Evolutionary conservation across 2,329 filamentous ascomycete genomes (phyloP).

Genomic region (Verticillium zaregamsianum): DNA sequence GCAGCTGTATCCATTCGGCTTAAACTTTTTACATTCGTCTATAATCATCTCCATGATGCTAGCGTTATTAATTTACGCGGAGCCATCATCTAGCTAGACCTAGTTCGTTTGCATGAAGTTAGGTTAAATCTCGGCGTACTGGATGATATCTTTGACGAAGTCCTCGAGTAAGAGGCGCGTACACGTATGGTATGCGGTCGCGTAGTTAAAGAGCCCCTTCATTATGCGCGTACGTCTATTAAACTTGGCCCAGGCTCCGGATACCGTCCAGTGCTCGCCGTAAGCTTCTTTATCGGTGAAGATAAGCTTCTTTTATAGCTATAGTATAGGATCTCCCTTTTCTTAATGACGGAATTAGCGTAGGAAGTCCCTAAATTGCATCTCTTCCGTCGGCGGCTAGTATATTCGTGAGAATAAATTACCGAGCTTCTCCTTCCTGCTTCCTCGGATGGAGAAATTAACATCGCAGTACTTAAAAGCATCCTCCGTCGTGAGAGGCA

Average conservation of each 20-base stretch:
- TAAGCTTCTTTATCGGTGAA: conserved; percentile 59
- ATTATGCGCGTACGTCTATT: conserved; percentile 67
- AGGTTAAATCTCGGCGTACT: conserved; percentile 67
- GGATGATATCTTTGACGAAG: conserved; percentile 61
- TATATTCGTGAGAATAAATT: conserved; percentile 49
- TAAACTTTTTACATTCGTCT: conserved; percentile 47
- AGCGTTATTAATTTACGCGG: conserved; percentile 44
- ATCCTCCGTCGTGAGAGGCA: conserved; percentile 29
- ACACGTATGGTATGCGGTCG: conserved; percentile 57
- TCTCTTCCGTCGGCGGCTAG: conserved; percentile 31
- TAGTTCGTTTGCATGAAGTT: conserved; percentile 64
- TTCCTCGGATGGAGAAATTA: conserved; percentile 48
- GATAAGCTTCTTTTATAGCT: conserved; percentile 59
- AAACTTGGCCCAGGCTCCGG: conserved; percentile 57
- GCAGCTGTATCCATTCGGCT: conserved; percentile 31
- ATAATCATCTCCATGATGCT: conserved; percentile 59
- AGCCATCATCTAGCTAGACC: conserved; percentile 56
- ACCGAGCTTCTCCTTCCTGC: conserved; percentile 25
- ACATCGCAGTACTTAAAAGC: conserved; percentile 51
- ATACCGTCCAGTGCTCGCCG: conserved; percentile 39
- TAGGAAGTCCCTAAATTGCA: conserved; percentile 39
- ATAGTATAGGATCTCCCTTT: conserved; percentile 34
- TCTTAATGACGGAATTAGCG: conserved; percentile 26
- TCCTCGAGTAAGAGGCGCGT: conserved; percentile 55
- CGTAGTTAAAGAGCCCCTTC: conserved; percentile 68